These are phyloP conservation scores for Pichia sp. DNA, from an alignment of 1,139 yeast genomes.

Conservation along the genomic window DNA sequence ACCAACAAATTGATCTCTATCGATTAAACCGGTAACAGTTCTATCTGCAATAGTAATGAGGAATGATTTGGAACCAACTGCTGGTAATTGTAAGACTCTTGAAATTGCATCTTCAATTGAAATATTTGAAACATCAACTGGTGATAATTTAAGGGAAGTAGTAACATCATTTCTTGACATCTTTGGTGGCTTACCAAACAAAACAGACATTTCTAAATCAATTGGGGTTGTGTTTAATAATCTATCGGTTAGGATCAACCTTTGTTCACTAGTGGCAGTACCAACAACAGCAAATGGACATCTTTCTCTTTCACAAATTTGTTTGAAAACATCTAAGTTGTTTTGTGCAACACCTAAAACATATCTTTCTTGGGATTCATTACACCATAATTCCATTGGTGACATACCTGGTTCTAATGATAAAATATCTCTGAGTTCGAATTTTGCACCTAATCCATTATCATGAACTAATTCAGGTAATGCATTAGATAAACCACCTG, in stretches of 20 bases:
- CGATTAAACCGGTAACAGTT: constrained; percentile 91
- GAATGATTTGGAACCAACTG: constrained; percentile 94
- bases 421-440: constrained; percentile 85
- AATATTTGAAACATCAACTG: constrained; percentile 33
- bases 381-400: constrained; percentile 99
- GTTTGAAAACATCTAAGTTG: constrained; percentile 63
- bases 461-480: constrained; percentile 97
- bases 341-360: constrained; percentile 87
- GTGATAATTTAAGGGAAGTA: constrained; percentile 50
- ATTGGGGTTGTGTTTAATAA: constrained; percentile 77
- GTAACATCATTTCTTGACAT: constrained; percentile 77
- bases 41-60: constrained; percentile 96
- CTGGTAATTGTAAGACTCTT: constrained; percentile 82
- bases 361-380: constrained; percentile 97
- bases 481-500: constrained; percentile 97
- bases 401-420: constrained; percentile 97
- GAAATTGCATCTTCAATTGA: constrained; percentile 55
- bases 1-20: constrained; percentile 98
- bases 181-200: constrained; percentile 96
- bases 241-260: constrained; percentile 74
- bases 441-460: constrained; percentile 88
- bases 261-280: constrained; percentile 80
- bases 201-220: constrained; percentile 92
- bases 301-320: constrained; percentile 89
- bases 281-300: constrained; percentile 97